Base-by-base conservation (phyloP, 1,284 basidiomycete genomes). In the Cutaneotrichosporon daszewskae region DNA sequence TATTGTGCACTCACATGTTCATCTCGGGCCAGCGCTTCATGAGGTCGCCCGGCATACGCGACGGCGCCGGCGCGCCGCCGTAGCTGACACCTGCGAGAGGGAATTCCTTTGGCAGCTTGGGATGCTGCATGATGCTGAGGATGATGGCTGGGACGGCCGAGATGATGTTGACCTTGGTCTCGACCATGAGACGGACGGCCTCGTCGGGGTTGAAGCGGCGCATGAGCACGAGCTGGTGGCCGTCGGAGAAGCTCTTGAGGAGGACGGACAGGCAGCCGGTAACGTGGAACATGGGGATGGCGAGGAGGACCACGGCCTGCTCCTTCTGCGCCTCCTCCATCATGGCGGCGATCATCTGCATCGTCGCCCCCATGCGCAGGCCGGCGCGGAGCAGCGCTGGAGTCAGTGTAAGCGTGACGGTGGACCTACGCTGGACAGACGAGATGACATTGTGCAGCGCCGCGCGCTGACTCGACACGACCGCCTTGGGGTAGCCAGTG, bases 231-330 rank as follows among this genome's bases (percentile, higher is more conserved):
- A 68, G 50, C 46, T 60, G 62, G 18, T 53, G 58, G 16, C 66
- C 66, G 25, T 55, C 59, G 27, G 55, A 54, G 49, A 66, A 53
- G 3, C 59, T 55, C 12, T 64, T 51, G 49, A 63, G 51, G 29
- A 66, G 54, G 57, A 62, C 64, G 5, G 57, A 58, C 0, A 62
- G 49, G 41, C 61, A 62, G 37, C 65, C 66, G 1, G 66, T 66
- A 3, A 66, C 59, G 59, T 68, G 66, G 52, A 68, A 68, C 6
- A 68, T 49, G 8, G 65, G 66, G 24, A 68, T 58, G 16, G 59
- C 45, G 27, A 64, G 54, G 2, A 68, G 49, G 16, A 54, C 47
- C 2, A 29, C 23, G 4, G 14, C 54, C 60, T 33, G 60, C 60
- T 23, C 59, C 48, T 2, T 60, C 33, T 39, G 29, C n/a, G n/a